phyloP scores from a whole-genome alignment of 345 rosid genomes.

The Populus ilicifolia region DNA sequence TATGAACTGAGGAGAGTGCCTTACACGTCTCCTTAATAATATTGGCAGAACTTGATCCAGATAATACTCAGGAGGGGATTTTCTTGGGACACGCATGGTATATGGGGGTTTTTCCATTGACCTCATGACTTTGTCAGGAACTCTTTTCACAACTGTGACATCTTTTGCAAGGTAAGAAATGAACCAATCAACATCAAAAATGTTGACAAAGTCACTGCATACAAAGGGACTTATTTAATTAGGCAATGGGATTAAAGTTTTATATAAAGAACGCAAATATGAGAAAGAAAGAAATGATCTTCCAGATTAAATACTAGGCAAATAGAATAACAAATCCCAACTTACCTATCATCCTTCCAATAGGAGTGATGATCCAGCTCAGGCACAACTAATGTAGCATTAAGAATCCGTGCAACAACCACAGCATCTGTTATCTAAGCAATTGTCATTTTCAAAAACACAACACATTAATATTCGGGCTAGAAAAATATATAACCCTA shows the following conservation, averaged over 20 bases:
- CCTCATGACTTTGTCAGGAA: slow-evolving; percentile 87
- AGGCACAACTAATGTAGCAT: slow-evolving; percentile 91
- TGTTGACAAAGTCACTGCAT: slow-evolving; percentile 86
- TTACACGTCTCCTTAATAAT: slow-evolving; percentile 76
- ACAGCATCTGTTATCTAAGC: slow-evolving; percentile 96
- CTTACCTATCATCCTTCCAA: slow-evolving; percentile 95
- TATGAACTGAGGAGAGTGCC: slow-evolving; percentile 18
- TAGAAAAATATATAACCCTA: neutral
- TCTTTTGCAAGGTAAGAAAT: slow-evolving; percentile 83
- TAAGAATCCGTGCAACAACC: slow-evolving; percentile 87
- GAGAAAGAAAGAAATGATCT: neutral
- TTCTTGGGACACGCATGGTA: slow-evolving; percentile 95
- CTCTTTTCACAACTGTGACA: slow-evolving; percentile 86
- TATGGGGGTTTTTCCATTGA: slow-evolving; percentile 97
- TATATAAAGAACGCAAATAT: neutral
- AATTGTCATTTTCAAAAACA: slow-evolving; percentile 12
- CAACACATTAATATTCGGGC: neutral
- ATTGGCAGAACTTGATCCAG: slow-evolving; percentile 91
- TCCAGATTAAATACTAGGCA: neutral
- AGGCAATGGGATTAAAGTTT: neutral
- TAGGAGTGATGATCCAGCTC: slow-evolving; percentile 94
- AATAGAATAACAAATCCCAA: slow-evolving; percentile 6
- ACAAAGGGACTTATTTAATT: slow-evolving; percentile 7
- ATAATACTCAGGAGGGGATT: slow-evolving; percentile 89
- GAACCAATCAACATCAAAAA: slow-evolving; percentile 92